phyloP scores from a whole-genome alignment of 148 eudicot species.

The Amaranthus hypochondriacus region DNA sequence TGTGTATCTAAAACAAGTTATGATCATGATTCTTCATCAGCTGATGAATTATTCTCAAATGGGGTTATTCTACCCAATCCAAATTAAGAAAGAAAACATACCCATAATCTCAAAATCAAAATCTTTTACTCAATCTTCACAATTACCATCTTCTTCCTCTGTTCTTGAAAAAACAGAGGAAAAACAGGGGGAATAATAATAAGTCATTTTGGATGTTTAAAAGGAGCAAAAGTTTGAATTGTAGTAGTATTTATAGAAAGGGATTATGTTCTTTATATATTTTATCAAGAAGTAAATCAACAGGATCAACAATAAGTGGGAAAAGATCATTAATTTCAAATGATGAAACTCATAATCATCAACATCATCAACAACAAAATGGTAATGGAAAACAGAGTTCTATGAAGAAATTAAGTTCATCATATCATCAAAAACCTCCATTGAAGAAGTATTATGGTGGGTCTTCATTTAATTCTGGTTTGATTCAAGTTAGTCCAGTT shows the following conservation, averaged over 20 bases:
- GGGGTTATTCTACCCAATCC: conserved; percentile 65
- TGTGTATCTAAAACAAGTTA: conserved; percentile 33
- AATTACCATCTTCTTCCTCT: conserved; percentile 10
- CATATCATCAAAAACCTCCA: conserved; percentile 60
- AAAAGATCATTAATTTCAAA: conserved; percentile 46
- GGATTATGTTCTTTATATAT: conserved; percentile 73
- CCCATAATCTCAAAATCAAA: conserved; percentile 11
- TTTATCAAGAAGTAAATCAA: conserved; percentile 71
- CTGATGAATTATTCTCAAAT: conserved; percentile 75
- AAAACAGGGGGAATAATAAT: conserved; percentile 29
- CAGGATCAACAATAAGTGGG: conserved; percentile 52
- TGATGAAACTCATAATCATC: conserved; percentile 25
- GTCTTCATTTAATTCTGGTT: conserved; percentile 26
- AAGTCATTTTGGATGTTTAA: conserved; percentile 81
- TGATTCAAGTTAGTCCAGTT: conserved; percentile 45
- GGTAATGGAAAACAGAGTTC: background rate
- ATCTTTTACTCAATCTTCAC: conserved; percentile 5
- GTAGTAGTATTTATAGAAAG: conserved; percentile 53
- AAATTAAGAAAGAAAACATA: conserved; percentile 34
- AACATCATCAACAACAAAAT: background rate
- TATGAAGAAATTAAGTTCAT: background rate
- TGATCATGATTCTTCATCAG: conserved; percentile 52
- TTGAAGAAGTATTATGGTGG: conserved; percentile 59
- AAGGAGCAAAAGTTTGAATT: conserved; percentile 68
- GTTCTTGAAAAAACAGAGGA: conserved; percentile 18